phyloP scores from a whole-genome alignment of 306 rosid species.

The Malus fusca region DNA sequence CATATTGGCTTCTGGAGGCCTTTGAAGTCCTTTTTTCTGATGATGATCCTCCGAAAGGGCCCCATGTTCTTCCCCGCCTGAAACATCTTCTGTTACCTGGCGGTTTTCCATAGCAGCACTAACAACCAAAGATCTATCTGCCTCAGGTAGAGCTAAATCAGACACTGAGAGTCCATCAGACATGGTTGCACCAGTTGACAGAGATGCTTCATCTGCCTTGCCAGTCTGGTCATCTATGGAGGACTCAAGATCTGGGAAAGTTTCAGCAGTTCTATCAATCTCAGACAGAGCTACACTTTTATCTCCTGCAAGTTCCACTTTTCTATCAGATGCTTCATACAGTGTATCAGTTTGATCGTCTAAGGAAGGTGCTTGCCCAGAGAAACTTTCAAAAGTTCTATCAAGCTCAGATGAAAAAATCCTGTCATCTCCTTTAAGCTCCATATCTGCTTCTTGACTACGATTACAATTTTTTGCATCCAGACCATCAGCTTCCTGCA shows the following conservation, averaged over 20 bases:
- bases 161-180: conserved; percentile 30
- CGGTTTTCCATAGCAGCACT: conserved; percentile 22
- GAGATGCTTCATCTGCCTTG: conserved; percentile 28
- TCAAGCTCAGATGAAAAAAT: conserved; percentile 22
- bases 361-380: conserved; percentile 25
- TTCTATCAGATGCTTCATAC: conserved; percentile 22
- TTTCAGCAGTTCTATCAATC: conserved; percentile 28
- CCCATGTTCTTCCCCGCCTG: conserved; percentile 10
- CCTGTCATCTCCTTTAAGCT: conserved; percentile 34
- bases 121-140: conserved; percentile 22
- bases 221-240: conserved; percentile 27
- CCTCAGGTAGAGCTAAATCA: conserved; percentile 18
- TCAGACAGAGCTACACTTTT: conserved; percentile 24
- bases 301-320: conserved; percentile 32
- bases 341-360: conserved; percentile 23
- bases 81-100: conserved; percentile 18
- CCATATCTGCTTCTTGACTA: conserved; percentile 24
- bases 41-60: conserved; percentile 19
- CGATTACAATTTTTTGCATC: conserved; percentile 32
- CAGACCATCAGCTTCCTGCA: conserved; percentile 77
- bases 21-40: conserved; percentile 25
- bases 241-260: conserved; percentile 22
- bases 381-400: conserved; percentile 27
- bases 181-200: conserved; percentile 24
- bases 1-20: conserved; percentile 25